phyloP scores from a whole-genome alignment of 495 filamentous ascomycete species.

The Evansstolkia leycettana region DNA sequence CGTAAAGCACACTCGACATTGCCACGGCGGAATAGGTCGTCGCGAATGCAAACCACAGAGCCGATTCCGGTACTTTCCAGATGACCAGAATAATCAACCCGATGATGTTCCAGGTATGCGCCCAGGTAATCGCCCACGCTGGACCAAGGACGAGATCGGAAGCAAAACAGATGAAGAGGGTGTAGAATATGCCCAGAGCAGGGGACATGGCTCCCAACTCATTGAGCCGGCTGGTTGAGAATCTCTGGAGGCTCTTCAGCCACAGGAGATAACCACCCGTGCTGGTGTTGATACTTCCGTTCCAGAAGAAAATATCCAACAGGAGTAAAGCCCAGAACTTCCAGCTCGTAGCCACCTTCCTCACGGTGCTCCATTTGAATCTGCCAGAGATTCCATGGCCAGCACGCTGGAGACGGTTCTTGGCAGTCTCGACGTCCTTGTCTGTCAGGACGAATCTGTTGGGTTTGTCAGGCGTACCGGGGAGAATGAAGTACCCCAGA shows the following conservation, averaged over 20 bases:
- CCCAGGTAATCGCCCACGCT: constrained; percentile 31
- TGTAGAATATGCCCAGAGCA: constrained; percentile 34
- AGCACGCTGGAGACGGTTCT: constrained; percentile 16
- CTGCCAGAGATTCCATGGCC: constrained; percentile 13
- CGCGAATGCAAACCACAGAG: constrained; percentile 38
- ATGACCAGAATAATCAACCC: constrained; percentile 30
- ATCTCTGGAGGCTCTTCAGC: constrained; percentile 30
- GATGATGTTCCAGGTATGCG: constrained; percentile 28
- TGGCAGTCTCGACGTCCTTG: constrained; percentile 23
- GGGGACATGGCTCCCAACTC: constrained; percentile 30
- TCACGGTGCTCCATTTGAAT: constrained; percentile 15
- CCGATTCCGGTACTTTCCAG: constrained; percentile 37
- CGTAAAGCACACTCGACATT: constrained; percentile 23
- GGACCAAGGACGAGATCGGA: constrained; percentile 34
- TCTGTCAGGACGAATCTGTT: constrained; percentile 27
- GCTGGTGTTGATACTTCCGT: constrained; percentile 20
- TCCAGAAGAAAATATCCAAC: constrained; percentile 40
- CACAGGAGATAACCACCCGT: constrained; percentile 27
- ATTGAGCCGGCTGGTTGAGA: constrained; percentile 28
- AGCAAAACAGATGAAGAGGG: constrained; percentile 30
- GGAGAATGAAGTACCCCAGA: constrained; percentile 26
- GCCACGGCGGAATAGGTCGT: constrained; percentile 21
- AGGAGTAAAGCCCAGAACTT: constrained; percentile 28
- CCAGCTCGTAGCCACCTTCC: constrained; percentile 18
- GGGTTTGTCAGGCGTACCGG: constrained; percentile 29